Conservation (phyloP, 148 eudicot genomes). For the Talinum fruticosum region DNA sequence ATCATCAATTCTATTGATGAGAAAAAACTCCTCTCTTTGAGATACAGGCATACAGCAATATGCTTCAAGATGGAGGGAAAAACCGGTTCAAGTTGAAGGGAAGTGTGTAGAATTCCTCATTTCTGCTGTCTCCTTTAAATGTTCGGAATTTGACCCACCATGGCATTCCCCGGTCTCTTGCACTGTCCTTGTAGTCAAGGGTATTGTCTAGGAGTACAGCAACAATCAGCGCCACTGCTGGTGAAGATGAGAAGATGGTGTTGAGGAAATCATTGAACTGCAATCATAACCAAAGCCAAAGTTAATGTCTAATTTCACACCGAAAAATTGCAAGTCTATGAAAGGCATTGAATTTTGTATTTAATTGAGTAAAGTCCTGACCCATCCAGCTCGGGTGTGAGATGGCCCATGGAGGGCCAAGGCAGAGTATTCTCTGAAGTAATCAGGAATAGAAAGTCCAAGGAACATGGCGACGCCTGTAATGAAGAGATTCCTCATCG, state of each 20-base stretch:
- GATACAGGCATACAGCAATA: background rate
- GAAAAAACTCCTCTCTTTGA: slow-evolving; percentile 4
- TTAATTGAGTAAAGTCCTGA: slow-evolving; percentile 25
- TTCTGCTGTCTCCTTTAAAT: slow-evolving; percentile 89
- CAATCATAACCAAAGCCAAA: slow-evolving; percentile 20
- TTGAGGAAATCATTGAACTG: slow-evolving; percentile 96
- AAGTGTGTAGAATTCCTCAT: slow-evolving; percentile 92
- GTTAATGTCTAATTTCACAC: background rate
- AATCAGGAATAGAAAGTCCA: slow-evolving; percentile 90
- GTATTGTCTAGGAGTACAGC: slow-evolving; percentile 94
- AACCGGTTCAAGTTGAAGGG: slow-evolving; percentile 94
- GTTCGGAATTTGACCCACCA: slow-evolving; percentile 98
- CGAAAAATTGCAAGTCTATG: background rate
- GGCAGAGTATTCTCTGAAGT: slow-evolving; percentile 74
- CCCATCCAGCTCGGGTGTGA: slow-evolving; percentile 96
- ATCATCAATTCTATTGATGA: slow-evolving; percentile 17
- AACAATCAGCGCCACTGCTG: slow-evolving; percentile 78
- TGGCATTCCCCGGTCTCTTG: slow-evolving; percentile 91
- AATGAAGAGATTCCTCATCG: slow-evolving; percentile 92
- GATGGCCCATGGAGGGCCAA: slow-evolving; percentile 84
- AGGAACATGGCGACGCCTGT: slow-evolving; percentile 81
- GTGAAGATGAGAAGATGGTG: slow-evolving; percentile 84
- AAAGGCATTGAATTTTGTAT: background rate
- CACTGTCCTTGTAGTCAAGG: slow-evolving; percentile 85
- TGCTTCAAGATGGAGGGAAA: slow-evolving; percentile 81